A percentile compares a stretch with the other conserved stretches of the same genome.
phyloP scores from a whole-genome alignment of 2,329 filamentous ascomycete genomes.

The Rosellinia necatrix region DNA sequence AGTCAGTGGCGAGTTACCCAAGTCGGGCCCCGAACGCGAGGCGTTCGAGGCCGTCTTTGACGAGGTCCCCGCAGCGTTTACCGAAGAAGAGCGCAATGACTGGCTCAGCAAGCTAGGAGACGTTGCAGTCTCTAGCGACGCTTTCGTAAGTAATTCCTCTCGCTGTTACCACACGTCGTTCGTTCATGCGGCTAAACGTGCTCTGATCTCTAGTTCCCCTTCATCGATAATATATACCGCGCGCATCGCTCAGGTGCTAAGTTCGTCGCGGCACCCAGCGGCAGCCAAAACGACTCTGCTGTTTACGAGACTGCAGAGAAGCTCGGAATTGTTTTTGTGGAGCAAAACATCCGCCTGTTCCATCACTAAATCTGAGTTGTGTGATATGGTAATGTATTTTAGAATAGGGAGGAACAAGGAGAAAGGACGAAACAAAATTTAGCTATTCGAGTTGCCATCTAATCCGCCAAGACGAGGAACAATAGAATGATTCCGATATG shows the following conservation, averaged over 20 bases:
- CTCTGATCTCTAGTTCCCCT: conserved; percentile 76
- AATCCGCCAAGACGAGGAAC: background rate
- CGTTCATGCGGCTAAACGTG: conserved; percentile 1
- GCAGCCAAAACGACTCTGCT: conserved; percentile 81
- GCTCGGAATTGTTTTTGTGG: conserved; percentile 89
- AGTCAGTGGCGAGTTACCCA: conserved; percentile 86
- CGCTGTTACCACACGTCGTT: background rate
- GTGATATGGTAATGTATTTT: background rate
- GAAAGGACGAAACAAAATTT: background rate
- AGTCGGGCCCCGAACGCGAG: conserved; percentile 79
- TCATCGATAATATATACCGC: conserved; percentile 97
- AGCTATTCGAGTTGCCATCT: background rate
- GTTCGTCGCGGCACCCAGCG: conserved; percentile 92
- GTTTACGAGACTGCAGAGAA: conserved; percentile 91
- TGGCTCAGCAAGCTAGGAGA: conserved; percentile 83
- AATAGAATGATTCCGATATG: conserved; percentile 7
- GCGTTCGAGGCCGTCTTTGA: conserved; percentile 91
- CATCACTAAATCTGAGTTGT: conserved; percentile 69
- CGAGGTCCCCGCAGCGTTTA: conserved; percentile 82
- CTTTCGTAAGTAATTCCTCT: conserved; percentile 72
- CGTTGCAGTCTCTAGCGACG: conserved; percentile 90
- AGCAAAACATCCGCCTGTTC: conserved; percentile 93
- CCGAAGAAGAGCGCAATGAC: conserved; percentile 78
- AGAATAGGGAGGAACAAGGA: background rate
- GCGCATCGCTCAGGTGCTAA: conserved; percentile 87